Evolutionary conservation across 768 basidiomycete genomes (phyloP).

Genomic region (Psilocybe azurescens): DNA sequence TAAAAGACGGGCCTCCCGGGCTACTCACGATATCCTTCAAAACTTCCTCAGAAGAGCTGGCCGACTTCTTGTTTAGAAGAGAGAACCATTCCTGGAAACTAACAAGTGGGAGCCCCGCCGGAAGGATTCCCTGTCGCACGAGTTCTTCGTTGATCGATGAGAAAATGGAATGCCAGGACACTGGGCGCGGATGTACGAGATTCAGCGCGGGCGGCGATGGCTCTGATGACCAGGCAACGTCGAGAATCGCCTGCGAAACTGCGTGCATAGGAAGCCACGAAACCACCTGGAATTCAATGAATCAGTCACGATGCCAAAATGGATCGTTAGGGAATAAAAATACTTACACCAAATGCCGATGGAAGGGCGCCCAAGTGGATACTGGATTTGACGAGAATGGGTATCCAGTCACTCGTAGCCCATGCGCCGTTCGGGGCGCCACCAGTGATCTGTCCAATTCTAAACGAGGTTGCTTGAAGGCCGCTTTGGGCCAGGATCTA

Average conservation of each 20-base stretch:
- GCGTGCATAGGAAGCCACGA: conserved; percentile 40
- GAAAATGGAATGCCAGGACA: conserved; percentile 33
- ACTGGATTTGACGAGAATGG: conserved; percentile 43
- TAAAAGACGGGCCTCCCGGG: background rate
- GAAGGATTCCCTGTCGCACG: conserved; percentile 16
- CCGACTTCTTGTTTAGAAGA: conserved; percentile 16
- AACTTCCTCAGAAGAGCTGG: conserved; percentile 9
- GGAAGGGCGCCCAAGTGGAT: conserved; percentile 33
- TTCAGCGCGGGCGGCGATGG: conserved; percentile 30
- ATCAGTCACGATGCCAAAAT: background rate
- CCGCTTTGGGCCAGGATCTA: conserved; percentile 38
- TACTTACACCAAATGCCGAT: conserved; percentile 31
- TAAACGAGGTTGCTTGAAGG: conserved; percentile 32
- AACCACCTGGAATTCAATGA: conserved; percentile 26
- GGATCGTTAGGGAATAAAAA: background rate
- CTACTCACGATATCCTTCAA: conserved; percentile 22
- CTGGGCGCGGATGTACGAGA: conserved; percentile 40
- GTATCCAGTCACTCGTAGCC: conserved; percentile 44
- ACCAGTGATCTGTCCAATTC: conserved; percentile 45
- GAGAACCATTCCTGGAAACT: conserved; percentile 24
- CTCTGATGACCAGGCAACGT: conserved; percentile 30
- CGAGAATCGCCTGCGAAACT: conserved; percentile 33
- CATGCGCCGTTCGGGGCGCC: conserved; percentile 40
- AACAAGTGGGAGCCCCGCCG: conserved; percentile 17
- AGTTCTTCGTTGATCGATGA: conserved; percentile 24